Base-by-base conservation (phyloP, 2,329 filamentous ascomycete species). In the Gnomoniopsis smithogilvyi region DNA sequence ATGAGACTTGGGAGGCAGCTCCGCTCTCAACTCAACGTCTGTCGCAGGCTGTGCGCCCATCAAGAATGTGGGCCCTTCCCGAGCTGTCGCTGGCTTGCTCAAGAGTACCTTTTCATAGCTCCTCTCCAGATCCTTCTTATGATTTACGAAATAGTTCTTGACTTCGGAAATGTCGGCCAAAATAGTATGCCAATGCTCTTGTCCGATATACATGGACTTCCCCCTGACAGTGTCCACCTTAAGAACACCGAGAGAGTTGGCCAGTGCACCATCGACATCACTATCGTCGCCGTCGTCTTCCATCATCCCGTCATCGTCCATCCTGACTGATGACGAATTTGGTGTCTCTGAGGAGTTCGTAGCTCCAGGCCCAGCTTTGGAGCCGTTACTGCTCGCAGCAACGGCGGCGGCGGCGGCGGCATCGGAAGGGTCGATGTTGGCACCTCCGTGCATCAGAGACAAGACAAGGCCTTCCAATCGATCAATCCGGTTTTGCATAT, bases 401-500 rank as follows among this genome's bases (percentile, higher is more conserved):
- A 68, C 64, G 6, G 69, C 64, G 2, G 69, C 67, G n/a, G 68
- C 67, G 3, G 70, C 69, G 10, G 70, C 67, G 14, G 67, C 67
- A 21, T 74, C 70, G 47, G 72, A 67, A 12, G 76, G 69, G 10
- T 74, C 64, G 51, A 80, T 69, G 55, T 76, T 78, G 64, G 82
- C 76, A 59, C 91, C 91, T 72, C 91, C 93, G 69, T 94, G 94
- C 94, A 98, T 97, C 70, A 98, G 75, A 30, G 92, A 96, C 64
- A 98, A 76, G 62, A 98, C 94, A 72, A 98, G 78, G 67, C 91
- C 90, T 81, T 98, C 94, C 65, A 98, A 81, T 67, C 94, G 86
- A 78, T 98, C 93, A 76, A 98, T 98, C 72, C 95, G 90, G 71
- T 96, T 96, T 78, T 98, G 94, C 94, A 98, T 97, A 74, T 97